Evolutionary conservation across 2,329 filamentous ascomycete genomes (phyloP), one percentile per base, ranked within the genome.

Genomic region (Fusarium domesticum): DNA sequence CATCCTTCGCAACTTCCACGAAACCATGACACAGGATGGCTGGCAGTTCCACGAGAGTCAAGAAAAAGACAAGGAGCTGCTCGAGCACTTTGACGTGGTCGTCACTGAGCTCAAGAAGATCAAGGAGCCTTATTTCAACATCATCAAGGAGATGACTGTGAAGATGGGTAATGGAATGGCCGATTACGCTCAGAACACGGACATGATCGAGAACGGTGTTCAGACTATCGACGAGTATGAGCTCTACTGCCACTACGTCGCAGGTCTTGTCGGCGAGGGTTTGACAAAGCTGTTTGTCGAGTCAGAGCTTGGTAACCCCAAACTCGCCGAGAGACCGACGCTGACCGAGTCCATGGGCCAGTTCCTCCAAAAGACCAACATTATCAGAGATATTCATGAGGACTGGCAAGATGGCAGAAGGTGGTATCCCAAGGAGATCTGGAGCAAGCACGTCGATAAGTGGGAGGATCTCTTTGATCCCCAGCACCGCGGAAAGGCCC

Each of bases 121-220:
- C 68, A 95, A 96, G 74, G 80, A 83, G 37, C 81, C 80, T 43
- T 97, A 98, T 72, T 81, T 79, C 67, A 80, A 76, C 6, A 91
- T 97, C 63, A 93, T 98, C 70, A 85, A 85, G 69, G 92, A 97
- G 59, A 96, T 97, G 63, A 89, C 90, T 23, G 75, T 84, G 62
- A 87, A 89, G 71, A 98, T 98, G 93, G 92, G 91, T 53, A 91
- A 97, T 62, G 93, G 93, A 57, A 98, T 98, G 93, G 93, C 93
- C 19, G 92, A 98, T 70, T 98, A 95, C 66, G 87, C 81, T 32
- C 76, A 87, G 56, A 93, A 95, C 60, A 84, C 88, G 12, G 88
- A 93, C 59, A 79, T 87, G 68, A 89, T 90, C 59, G 73, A 80
- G 54, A 82, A 89, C 47, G 89, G 89, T 37, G 85, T 97, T 47